Evolutionary conservation across 305 asterid genomes (phyloP).

Genomic region (Nicotiana rustica): DNA sequence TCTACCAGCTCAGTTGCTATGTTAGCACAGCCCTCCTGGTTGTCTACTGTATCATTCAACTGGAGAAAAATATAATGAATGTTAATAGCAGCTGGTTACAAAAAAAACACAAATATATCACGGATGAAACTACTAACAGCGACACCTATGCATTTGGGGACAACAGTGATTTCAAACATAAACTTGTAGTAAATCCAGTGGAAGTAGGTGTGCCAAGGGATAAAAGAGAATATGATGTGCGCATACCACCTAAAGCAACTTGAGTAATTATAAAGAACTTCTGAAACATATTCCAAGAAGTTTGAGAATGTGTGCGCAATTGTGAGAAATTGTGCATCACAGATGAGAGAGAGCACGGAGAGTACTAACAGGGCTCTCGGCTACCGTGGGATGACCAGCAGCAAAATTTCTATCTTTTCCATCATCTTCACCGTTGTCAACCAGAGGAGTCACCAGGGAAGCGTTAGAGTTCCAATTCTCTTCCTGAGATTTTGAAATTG

Average conservation of each 20-base stretch:
- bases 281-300: constrained; percentile 8
- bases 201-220: not conserved
- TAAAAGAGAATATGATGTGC: not conserved
- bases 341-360: not conserved
- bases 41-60: constrained; percentile 53
- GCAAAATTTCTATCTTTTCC: constrained; percentile 50
- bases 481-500: constrained; percentile 47
- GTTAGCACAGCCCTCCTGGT: constrained; percentile 44
- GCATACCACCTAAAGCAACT: not conserved
- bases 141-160: not conserved
- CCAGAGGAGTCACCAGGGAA: constrained; percentile 42
- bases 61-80: constrained; percentile 38
- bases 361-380: constrained; percentile 65
- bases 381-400: constrained; percentile 66
- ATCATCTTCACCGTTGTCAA: constrained; percentile 49
- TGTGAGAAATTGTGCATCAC: constrained; percentile 4
- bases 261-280: not conserved
- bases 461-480: constrained; percentile 51
- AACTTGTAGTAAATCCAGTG: constrained; percentile 18
- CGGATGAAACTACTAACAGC: constrained; percentile 22
- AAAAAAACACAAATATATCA: not conserved
- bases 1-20: constrained; percentile 44
- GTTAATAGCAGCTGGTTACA: constrained; percentile 9
- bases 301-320: not conserved
- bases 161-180: constrained; percentile 13